These are phyloP conservation scores for Leucosporidium creatinivorum DNA, from an alignment of 768 basidiomycete genomes.

Conservation along the genomic window DNA sequence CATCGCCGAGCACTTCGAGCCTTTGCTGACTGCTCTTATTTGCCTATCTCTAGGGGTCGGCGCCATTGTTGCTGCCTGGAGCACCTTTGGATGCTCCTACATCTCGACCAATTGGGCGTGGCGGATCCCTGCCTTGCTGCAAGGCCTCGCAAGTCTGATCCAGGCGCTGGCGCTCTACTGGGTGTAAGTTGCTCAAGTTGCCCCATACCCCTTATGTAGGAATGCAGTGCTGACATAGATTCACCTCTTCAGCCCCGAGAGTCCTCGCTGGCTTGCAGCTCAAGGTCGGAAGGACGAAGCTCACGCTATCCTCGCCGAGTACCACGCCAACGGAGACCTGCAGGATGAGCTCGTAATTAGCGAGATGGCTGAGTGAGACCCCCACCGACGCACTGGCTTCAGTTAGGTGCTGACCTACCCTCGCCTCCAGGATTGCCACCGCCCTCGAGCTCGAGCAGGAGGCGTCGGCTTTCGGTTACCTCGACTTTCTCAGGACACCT, in stretches of 20 bases:
- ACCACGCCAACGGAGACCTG: slow-evolving; percentile 15
- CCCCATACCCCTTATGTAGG: too few relatives aligned
- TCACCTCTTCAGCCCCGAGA: slow-evolving; percentile 12
- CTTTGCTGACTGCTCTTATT: not conserved
- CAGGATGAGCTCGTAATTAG: slow-evolving; percentile 15
- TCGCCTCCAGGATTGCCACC: too few relatives aligned
- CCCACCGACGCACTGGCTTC: not conserved
- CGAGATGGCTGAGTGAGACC: slow-evolving; percentile 5
- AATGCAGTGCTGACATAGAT: not conserved
- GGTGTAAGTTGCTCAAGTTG: not conserved
- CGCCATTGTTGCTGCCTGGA: slow-evolving; percentile 5
- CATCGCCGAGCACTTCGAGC: not conserved
- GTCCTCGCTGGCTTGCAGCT: slow-evolving; percentile 20
- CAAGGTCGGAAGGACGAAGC: slow-evolving; percentile 23
- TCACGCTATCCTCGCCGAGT: not conserved
- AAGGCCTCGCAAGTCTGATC: slow-evolving; percentile 8
- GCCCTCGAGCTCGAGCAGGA: slow-evolving; percentile 9
- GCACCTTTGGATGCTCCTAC: slow-evolving; percentile 19
- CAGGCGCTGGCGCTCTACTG: slow-evolving; percentile 5
- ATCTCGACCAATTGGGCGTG: slow-evolving; percentile 1
- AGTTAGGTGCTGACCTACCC: not conserved
- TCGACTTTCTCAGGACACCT: slow-evolving; percentile 13
- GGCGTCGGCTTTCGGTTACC: not conserved
- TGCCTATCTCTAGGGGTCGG: not conserved
- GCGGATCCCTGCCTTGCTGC: slow-evolving; percentile 12